phyloP scores from a whole-genome alignment of 2,329 filamentous ascomycete species.

The Colletotrichum musicola region DNA sequence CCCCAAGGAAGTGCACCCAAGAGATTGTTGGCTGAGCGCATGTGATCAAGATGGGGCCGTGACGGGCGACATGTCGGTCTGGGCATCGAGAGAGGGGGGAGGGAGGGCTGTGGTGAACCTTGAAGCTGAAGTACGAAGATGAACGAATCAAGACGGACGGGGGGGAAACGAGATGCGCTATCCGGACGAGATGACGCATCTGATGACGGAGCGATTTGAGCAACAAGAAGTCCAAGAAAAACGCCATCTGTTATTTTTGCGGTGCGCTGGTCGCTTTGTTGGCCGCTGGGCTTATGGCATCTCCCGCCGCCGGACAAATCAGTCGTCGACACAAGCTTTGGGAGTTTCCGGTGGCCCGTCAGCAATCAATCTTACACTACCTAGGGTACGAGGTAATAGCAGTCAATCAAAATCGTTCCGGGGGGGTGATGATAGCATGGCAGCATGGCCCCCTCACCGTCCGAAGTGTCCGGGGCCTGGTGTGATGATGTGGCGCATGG shows the following conservation, averaged over 20 bases:
- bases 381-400: too few relatives aligned
- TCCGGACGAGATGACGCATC: conserved; percentile 10
- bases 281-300: neutral
- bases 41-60: conserved; percentile 15
- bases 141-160: neutral
- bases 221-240: too few relatives aligned
- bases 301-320: neutral
- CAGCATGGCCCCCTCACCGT: neutral
- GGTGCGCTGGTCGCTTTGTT: too few relatives aligned
- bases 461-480: conserved; percentile 23
- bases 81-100: too few relatives aligned
- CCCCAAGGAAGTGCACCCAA: too few relatives aligned
- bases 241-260: too few relatives aligned
- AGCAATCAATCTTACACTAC: too few relatives aligned
- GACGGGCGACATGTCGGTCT: neutral
- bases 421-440: neutral
- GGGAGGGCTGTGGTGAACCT: too few relatives aligned
- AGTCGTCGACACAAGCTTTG: conserved; percentile 26
- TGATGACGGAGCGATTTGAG: neutral
- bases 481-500: conserved; percentile 30
- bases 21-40: conserved; percentile 27
- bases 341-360: neutral
- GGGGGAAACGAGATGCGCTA: too few relatives aligned
- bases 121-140: neutral
- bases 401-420: too few relatives aligned